Percentiles rank a stretch among this genome's conserved stretches.
Conservation (phyloP, 2,329 filamentous ascomycete genomes). For the Ophiosphaerella korrae region DNA sequence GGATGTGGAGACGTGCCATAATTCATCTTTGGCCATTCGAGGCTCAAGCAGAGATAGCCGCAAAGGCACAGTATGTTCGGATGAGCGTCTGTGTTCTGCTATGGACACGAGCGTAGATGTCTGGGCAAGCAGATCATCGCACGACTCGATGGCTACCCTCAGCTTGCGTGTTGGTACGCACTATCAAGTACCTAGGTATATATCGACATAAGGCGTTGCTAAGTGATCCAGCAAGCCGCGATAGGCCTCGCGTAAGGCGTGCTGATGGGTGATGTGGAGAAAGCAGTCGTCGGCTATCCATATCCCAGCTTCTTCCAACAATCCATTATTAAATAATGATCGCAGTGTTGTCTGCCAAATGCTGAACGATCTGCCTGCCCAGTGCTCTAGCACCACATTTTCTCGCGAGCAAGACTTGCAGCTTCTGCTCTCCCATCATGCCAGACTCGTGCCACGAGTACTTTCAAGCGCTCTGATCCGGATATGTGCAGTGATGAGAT, state of each 20-base stretch:
- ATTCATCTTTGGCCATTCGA: slow-evolving; percentile 33
- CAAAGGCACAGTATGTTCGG: slow-evolving; percentile 50
- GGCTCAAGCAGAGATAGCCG: slow-evolving; percentile 42
- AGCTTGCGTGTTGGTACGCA: slow-evolving; percentile 59
- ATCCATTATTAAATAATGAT: slow-evolving; percentile 13
- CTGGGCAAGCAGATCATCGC: slow-evolving; percentile 60
- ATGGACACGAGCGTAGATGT: slow-evolving; percentile 72
- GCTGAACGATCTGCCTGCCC: slow-evolving; percentile 25
- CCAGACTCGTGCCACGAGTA: slow-evolving; percentile 10
- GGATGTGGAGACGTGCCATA: slow-evolving; percentile 20
- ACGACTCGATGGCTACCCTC: slow-evolving; percentile 52
- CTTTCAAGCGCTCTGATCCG: background rate
- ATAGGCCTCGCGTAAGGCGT: slow-evolving; percentile 42
- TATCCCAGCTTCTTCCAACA: slow-evolving; percentile 34
- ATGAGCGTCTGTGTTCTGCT: slow-evolving; percentile 65
- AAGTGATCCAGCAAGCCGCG: slow-evolving; percentile 41
- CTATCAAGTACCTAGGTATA: slow-evolving; percentile 66
- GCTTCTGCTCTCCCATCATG: slow-evolving; percentile 18
- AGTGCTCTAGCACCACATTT: slow-evolving; percentile 20
- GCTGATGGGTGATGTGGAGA: slow-evolving; percentile 36
- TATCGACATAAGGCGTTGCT: slow-evolving; percentile 72
- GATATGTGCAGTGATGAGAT: background rate
- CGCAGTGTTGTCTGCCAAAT: slow-evolving; percentile 29
- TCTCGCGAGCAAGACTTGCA: slow-evolving; percentile 10
- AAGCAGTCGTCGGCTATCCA: slow-evolving; percentile 40